These are phyloP conservation scores for Triangularia setosa DNA, from an alignment of 2,329 filamentous ascomycete genomes.

Conservation along the genomic window DNA sequence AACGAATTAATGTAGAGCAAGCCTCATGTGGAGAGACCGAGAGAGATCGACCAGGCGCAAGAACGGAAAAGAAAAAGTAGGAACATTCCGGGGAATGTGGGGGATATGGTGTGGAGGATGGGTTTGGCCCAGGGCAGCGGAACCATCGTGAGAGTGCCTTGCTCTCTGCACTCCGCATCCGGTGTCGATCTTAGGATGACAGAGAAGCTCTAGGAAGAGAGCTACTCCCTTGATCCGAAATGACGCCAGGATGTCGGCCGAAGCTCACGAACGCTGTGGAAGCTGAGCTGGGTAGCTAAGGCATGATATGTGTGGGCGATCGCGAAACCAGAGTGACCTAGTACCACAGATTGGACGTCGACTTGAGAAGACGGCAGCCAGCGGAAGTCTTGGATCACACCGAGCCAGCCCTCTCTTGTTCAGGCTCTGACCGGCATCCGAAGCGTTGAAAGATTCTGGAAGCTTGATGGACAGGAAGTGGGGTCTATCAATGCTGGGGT, in stretches of 20 bases:
- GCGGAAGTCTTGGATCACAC: constrained; percentile 8
- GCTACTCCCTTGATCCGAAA: constrained; percentile 8
- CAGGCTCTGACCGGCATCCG: constrained; percentile 26
- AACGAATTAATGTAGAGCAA: constrained; percentile 3
- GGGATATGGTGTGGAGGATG: constrained; percentile 15
- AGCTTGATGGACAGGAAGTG: constrained; percentile 18
- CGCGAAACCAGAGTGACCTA: constrained; percentile 9
- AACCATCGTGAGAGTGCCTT: not conserved
- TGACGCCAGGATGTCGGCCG: constrained; percentile 11
- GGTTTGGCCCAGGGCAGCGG: not conserved
- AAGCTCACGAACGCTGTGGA: not conserved
- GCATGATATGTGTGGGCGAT: constrained; percentile 19
- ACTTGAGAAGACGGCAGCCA: constrained; percentile 4
- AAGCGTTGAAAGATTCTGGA: constrained; percentile 23
- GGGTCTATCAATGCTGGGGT: constrained; percentile 14
- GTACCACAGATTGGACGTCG: constrained; percentile 13
- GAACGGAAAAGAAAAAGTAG: constrained; percentile 3
- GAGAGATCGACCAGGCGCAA: constrained; percentile 15
- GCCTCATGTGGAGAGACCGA: not conserved
- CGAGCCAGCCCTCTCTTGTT: constrained; percentile 12
- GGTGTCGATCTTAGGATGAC: constrained; percentile 4
- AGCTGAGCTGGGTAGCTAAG: constrained; percentile 9
- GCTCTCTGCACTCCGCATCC: constrained; percentile 7
- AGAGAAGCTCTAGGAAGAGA: not conserved
- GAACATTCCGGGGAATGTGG: constrained; percentile 9